A percentile compares a stretch with the other conserved stretches of the same genome.
Conservation (phyloP, 768 basidiomycete genomes). For the Bullera alba region DNA sequence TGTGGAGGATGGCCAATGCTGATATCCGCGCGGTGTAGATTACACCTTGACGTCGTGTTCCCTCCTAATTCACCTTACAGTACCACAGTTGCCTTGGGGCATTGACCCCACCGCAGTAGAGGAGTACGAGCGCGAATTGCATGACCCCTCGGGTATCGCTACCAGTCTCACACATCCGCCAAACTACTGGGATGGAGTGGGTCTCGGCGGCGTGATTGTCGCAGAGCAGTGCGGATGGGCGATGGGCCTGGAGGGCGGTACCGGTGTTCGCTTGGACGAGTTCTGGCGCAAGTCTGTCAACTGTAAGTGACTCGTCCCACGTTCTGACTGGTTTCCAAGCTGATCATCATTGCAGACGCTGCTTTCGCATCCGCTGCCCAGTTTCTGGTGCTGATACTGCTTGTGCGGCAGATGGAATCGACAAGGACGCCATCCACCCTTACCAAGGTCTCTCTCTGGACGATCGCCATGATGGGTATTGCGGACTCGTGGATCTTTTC, state of each 20-base stretch:
- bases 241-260: constrained; percentile 59
- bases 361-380: constrained; percentile 63
- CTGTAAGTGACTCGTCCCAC: constrained; percentile 43
- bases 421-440: constrained; percentile 73
- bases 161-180: constrained; percentile 23
- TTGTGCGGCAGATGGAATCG: constrained; percentile 65
- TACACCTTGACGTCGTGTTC: constrained; percentile 24
- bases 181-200: constrained; percentile 29
- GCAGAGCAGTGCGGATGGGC: constrained; percentile 76
- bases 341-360: constrained; percentile 55
- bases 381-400: constrained; percentile 59
- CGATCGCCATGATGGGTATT: constrained; percentile 69
- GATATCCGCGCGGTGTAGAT: background rate
- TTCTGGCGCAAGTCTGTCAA: constrained; percentile 72
- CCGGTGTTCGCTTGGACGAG: constrained; percentile 54
- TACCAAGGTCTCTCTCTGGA: constrained; percentile 72
- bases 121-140: constrained; percentile 32
- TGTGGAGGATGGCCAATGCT: background rate
- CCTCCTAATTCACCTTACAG: constrained; percentile 27
- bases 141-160: constrained; percentile 31
- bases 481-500: constrained; percentile 80
- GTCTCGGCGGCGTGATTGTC: constrained; percentile 57
- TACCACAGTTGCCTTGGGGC: constrained; percentile 28
- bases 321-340: background rate
- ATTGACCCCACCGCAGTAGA: constrained; percentile 18